Evolutionary conservation across 1,139 yeast genomes (phyloP).

Genomic region (Meyerozyma elateridarum): DNA sequence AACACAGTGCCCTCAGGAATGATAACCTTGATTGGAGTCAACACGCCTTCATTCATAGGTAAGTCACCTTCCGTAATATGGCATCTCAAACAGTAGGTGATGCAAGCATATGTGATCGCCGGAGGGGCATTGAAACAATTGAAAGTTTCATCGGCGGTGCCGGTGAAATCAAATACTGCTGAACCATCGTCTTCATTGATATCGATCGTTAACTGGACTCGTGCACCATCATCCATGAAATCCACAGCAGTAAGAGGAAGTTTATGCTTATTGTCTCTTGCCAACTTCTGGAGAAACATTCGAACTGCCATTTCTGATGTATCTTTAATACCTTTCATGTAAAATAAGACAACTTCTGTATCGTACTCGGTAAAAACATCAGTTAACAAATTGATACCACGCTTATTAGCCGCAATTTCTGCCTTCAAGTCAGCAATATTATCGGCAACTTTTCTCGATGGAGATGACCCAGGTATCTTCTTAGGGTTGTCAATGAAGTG

Average conservation of each 20-base stretch:
- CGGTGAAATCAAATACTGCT: slow-evolving; percentile 53
- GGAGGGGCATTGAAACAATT: slow-evolving; percentile 41
- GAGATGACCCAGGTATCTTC: slow-evolving; percentile 54
- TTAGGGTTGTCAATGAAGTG: slow-evolving; percentile 49
- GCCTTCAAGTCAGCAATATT: slow-evolving; percentile 63
- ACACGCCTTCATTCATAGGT: slow-evolving; percentile 44
- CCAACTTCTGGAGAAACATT: slow-evolving; percentile 30
- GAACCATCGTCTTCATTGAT: slow-evolving; percentile 41
- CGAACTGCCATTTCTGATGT: slow-evolving; percentile 57
- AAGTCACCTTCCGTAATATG: slow-evolving; percentile 40
- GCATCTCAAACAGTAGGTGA: slow-evolving; percentile 40
- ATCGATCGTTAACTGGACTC: slow-evolving; percentile 40
- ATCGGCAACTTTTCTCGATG: slow-evolving; percentile 55
- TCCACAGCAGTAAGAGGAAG: slow-evolving; percentile 43
- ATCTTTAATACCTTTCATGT: slow-evolving; percentile 58
- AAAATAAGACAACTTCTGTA: slow-evolving; percentile 46
- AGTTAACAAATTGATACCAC: slow-evolving; percentile 50
- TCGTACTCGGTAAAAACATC: slow-evolving; percentile 48
- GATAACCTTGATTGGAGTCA: slow-evolving; percentile 35
- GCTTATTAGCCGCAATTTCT: slow-evolving; percentile 63
- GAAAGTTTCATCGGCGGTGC: slow-evolving; percentile 40
- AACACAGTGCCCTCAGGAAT: slow-evolving; percentile 35
- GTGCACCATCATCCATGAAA: slow-evolving; percentile 60
- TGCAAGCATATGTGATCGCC: slow-evolving; percentile 39
- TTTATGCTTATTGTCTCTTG: slow-evolving; percentile 24